These are phyloP conservation scores for Podospora tetraspora DNA, from an alignment of 495 filamentous ascomycete genomes.

Conservation along the genomic window DNA sequence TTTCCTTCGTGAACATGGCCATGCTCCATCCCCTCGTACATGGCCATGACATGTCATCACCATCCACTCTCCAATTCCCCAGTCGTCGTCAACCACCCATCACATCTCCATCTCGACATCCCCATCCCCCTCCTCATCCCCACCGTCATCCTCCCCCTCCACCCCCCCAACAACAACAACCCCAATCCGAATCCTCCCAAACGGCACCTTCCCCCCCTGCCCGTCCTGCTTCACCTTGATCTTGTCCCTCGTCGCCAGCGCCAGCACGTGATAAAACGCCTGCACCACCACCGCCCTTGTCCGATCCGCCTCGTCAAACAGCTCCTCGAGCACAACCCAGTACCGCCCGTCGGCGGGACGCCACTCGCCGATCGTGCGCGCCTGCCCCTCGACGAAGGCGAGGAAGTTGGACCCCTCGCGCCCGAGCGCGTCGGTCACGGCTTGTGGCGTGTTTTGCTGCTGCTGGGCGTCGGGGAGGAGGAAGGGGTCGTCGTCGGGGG, in stretches of 20 bases:
- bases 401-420: conserved; percentile 39
- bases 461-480: background rate
- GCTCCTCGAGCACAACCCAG: conserved; percentile 53
- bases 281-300: conserved; percentile 60
- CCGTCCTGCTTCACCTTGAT: conserved; percentile 51
- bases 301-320: conserved; percentile 49
- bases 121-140: background rate
- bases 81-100: too few relatives aligned
- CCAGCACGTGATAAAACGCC: conserved; percentile 66
- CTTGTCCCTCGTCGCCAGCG: conserved; percentile 60
- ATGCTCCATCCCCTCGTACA: background rate
- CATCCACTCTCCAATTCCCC: background rate
- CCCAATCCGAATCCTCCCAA: conserved; percentile 37
- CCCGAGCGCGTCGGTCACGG: conserved; percentile 27
- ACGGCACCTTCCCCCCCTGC: conserved; percentile 23
- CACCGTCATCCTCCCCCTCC: background rate
- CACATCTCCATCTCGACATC: background rate
- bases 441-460: conserved; percentile 15
- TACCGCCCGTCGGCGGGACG: conserved; percentile 31
- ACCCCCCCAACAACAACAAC: conserved; percentile 16
- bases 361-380: conserved; percentile 33
- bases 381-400: conserved; percentile 51
- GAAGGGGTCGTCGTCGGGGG: background rate
- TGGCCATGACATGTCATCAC: background rate
- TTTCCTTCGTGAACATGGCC: background rate